Evolutionary conservation across 2,329 filamentous ascomycete species (phyloP), one percentile per base, ranked within the genome.

Genomic region (Colletotrichum brevisporum): DNA sequence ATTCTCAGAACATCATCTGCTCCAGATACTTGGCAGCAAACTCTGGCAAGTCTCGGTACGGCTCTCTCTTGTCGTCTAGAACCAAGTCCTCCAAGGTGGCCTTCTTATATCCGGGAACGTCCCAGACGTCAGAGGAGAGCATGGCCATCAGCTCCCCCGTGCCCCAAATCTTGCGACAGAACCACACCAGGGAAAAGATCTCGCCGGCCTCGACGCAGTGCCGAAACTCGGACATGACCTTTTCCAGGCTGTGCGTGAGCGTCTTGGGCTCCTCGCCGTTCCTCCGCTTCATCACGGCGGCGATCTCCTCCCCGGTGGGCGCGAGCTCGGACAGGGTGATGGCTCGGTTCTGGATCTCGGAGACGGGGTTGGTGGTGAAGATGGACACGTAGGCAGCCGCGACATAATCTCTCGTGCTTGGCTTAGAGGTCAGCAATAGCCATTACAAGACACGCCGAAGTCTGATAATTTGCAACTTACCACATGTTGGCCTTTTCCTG

Each of bases 121-220:
- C 73, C 76, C 76, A 77, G 3, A 76, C 59, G 56, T 77, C 74
- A 1, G 60, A 47, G 4, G 72, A 72, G 1, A 76, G 21, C 31
- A 71, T 72, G 13, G 63, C 68, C 4, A 60, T 59, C 15, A 59
- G 48, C 16, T 75, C 24, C 2, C 76, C 75, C 9, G 45, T 68
- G 0, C 71, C 76, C 76, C 76, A 77, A 10, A 71, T 69, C 41
- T 75, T 77, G 18, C 75, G 74, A 15, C 72, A 75, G 45, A 74
- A 73, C 75, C 76, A 77, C 4, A 73, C 58, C 21, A 77, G 53
- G 0, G 73, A 71, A 5, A 73, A 69, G 0, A 71, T 73, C 9
- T 41, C 73, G 0, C 71, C 72, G 13, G 55, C 59, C 2, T 57
- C 31, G 8, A 77, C 61, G 9, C 71, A 69, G 3, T 39, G 27